Evolutionary conservation across 2,329 filamentous ascomycete genomes (phyloP).

Genomic region (Aspergillus sp.): DNA sequence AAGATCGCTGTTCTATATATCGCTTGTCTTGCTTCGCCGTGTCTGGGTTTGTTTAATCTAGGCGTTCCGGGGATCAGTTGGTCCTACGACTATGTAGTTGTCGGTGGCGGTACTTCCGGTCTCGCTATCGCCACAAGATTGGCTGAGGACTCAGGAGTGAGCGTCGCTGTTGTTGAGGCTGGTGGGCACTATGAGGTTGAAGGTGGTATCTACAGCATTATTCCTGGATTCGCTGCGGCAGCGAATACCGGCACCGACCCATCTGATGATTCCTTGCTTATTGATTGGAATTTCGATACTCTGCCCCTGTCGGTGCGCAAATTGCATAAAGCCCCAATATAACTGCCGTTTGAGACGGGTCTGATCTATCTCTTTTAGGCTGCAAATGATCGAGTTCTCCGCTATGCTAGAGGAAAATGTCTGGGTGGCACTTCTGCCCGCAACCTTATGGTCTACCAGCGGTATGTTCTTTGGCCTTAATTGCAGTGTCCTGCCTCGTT

Average conservation of each 20-base stretch:
- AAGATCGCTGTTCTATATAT: background rate
- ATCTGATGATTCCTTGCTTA: slow-evolving; percentile 14
- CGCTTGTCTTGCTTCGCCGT: background rate
- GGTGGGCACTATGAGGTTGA: slow-evolving; percentile 31
- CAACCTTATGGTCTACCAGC: slow-evolving; percentile 27
- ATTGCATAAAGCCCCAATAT: background rate
- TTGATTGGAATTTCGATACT: slow-evolving; percentile 27
- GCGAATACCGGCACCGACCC: slow-evolving; percentile 23
- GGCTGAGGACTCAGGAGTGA: background rate
- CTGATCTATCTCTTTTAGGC: background rate
- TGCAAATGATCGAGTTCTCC: slow-evolving; percentile 9
- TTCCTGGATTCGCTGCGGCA: slow-evolving; percentile 20
- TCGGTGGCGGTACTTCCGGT: slow-evolving; percentile 1
- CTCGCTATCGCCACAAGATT: background rate
- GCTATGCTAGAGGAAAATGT: slow-evolving; percentile 24
- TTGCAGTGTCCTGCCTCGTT: slow-evolving; percentile 1
- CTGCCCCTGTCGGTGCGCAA: slow-evolving; percentile 16
- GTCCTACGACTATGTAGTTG: slow-evolving; percentile 7
- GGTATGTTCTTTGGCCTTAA: slow-evolving; percentile 21
- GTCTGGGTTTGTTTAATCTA: background rate
- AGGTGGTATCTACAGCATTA: slow-evolving; percentile 26
- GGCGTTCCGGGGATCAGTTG: background rate
- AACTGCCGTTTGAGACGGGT: background rate
- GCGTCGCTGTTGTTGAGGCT: slow-evolving; percentile 31
- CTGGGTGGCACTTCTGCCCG: slow-evolving; percentile 18